Conservation (phyloP, 2,329 filamentous ascomycete genomes). For the Anthostomella pinea region DNA sequence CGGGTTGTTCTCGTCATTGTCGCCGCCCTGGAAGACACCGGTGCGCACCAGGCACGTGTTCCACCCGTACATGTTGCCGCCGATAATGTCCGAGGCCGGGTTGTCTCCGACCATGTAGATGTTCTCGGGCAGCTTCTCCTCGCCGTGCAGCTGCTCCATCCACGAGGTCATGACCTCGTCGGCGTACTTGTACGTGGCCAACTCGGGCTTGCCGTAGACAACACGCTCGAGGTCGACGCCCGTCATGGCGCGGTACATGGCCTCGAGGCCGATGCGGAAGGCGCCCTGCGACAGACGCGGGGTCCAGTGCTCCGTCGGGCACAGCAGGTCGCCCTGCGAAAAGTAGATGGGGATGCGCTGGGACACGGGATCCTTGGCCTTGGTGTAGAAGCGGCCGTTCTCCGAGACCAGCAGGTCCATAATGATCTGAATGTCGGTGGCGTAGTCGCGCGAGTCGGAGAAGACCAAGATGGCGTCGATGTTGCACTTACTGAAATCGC, state of each 20-base stretch:
- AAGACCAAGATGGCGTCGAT: constrained; percentile 75
- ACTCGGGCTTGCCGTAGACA: constrained; percentile 72
- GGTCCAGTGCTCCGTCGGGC: constrained; percentile 62
- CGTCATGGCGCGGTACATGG: constrained; percentile 69
- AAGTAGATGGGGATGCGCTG: constrained; percentile 73
- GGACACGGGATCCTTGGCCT: constrained; percentile 61
- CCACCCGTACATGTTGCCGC: constrained; percentile 79
- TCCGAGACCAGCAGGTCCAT: constrained; percentile 68
- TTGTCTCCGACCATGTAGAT: constrained; percentile 78
- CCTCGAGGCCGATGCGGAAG: constrained; percentile 73
- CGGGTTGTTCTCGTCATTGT: constrained; percentile 73
- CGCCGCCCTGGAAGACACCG: constrained; percentile 74
- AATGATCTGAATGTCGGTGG: constrained; percentile 74
- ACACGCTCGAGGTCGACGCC: constrained; percentile 71
- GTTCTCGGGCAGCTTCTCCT: constrained; percentile 65
- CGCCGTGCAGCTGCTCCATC: constrained; percentile 75
- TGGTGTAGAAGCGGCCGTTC: constrained; percentile 63
- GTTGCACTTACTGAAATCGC: constrained; percentile 69
- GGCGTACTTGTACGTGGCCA: constrained; percentile 76
- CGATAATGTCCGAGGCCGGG: constrained; percentile 70
- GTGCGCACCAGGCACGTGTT: constrained; percentile 77
- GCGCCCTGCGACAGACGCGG: constrained; percentile 71
- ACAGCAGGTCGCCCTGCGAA: constrained; percentile 46
- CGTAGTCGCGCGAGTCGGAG: constrained; percentile 71
- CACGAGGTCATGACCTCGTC: constrained; percentile 69